phyloP scores from a whole-genome alignment of 2,329 filamentous ascomycete species.

The Colletotrichum tropicicola region DNA sequence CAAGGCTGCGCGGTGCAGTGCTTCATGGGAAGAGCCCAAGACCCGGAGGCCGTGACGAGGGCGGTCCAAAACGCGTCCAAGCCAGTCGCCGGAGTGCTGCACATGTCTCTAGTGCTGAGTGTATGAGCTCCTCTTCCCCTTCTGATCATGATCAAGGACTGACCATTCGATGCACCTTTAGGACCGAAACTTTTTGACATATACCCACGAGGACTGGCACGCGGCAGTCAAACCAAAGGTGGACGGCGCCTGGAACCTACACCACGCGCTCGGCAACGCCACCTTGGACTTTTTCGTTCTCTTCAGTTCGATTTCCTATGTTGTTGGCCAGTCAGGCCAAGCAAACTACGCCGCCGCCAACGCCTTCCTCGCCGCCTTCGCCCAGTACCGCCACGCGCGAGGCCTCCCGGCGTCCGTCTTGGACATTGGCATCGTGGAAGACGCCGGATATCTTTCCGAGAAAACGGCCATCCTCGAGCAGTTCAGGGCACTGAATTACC shows the following conservation, averaged over 20 bases:
- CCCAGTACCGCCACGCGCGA: conserved; percentile 26
- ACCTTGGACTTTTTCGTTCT: conserved; percentile 40
- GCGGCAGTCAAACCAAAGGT: conserved; percentile 40
- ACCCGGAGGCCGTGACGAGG: conserved; percentile 36
- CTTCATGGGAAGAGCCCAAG: conserved; percentile 42
- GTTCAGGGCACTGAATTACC: neutral
- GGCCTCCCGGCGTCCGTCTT: conserved; percentile 31
- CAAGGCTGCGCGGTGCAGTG: conserved; percentile 36
- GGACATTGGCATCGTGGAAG: conserved; percentile 25
- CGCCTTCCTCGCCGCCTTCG: conserved; percentile 41
- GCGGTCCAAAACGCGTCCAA: conserved; percentile 36
- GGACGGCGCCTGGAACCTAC: conserved; percentile 44
- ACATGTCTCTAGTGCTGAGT: conserved; percentile 37
- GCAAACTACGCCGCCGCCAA: conserved; percentile 47
- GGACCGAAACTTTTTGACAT: neutral
- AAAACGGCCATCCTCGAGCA: conserved; percentile 39
- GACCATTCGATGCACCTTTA: conserved; percentile 30
- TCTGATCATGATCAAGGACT: conserved; percentile 32
- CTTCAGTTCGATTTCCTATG: conserved; percentile 35
- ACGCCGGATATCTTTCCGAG: conserved; percentile 34
- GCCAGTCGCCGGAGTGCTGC: conserved; percentile 47
- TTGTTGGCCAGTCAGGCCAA: conserved; percentile 37
- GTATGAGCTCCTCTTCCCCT: conserved; percentile 41
- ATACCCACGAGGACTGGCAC: conserved; percentile 39
- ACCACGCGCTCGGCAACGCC: conserved; percentile 39